These are phyloP conservation scores for Thuja plicata DNA, from an alignment of 83 land plant genomes.

Conservation along the genomic window DNA sequence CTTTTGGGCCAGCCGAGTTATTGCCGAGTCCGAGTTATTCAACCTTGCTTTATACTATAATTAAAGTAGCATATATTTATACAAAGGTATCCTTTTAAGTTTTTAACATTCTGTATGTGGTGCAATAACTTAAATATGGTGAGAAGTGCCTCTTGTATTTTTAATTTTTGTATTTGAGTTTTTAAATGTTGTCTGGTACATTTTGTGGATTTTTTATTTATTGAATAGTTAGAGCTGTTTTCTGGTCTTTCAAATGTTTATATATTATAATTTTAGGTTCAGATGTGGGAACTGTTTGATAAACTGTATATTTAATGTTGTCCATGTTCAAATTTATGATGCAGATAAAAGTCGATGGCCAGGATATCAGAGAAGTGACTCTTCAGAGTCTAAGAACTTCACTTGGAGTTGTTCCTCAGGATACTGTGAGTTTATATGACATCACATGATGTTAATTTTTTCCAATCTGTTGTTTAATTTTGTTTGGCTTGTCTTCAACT, in stretches of 20 bases:
- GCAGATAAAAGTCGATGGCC: constrained; percentile 90
- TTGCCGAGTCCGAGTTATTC: too few species aligned
- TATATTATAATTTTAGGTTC: neutral
- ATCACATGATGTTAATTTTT: neutral
- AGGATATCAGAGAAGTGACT: constrained; percentile 79
- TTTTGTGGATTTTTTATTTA: neutral
- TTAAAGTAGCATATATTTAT: neutral
- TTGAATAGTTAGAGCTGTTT: neutral
- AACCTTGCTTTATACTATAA: neutral
- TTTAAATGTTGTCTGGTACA: neutral
- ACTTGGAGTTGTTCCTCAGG: constrained; percentile 97
- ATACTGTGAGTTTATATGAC: constrained; percentile 62
- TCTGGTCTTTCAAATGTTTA: neutral
- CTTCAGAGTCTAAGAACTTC: constrained; percentile 75
- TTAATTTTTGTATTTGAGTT: neutral
- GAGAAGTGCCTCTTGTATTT: neutral
- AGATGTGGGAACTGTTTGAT: neutral
- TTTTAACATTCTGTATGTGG: neutral
- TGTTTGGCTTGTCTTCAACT: neutral
- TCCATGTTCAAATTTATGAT: neutral
- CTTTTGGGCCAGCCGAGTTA: too few species aligned
- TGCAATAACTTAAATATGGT: neutral
- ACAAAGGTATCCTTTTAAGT: neutral
- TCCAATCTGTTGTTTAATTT: neutral
- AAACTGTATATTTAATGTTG: neutral